Conservation (phyloP, 2,329 filamentous ascomycete genomes). For the Albophoma yamanashiensis region DNA sequence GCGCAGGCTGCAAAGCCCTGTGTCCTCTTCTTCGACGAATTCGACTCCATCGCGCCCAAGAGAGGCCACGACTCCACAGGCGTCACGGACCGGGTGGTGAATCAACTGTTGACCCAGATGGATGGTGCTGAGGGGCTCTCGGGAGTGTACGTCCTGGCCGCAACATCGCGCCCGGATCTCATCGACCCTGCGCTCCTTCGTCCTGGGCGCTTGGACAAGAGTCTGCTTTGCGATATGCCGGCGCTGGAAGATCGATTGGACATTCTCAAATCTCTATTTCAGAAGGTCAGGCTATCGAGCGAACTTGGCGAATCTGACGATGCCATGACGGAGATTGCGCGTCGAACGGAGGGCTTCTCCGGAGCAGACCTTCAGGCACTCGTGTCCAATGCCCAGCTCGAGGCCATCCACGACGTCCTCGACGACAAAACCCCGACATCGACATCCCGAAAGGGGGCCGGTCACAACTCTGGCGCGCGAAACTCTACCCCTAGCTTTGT, state of each 20-base stretch:
- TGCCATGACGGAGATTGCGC: conserved; percentile 62
- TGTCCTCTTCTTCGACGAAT: conserved; percentile 97
- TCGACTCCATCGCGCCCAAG: conserved; percentile 95
- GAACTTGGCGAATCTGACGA: conserved; percentile 48
- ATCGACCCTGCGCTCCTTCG: conserved; percentile 90
- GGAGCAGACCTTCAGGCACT: conserved; percentile 92
- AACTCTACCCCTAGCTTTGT: conserved; percentile 48
- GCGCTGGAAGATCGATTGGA: conserved; percentile 70
- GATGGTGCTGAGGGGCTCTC: conserved; percentile 92
- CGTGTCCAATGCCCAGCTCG: conserved; percentile 91
- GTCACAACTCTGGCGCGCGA: conserved; percentile 17
- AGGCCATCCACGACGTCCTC: conserved; percentile 91
- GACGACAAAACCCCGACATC: conserved; percentile 39
- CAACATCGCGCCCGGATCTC: conserved; percentile 83
- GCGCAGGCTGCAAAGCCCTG: conserved; percentile 86
- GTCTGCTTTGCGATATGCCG: conserved; percentile 83
- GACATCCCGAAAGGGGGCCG: conserved; percentile 21
- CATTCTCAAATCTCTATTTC: conserved; percentile 75
- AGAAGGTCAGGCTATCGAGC: conserved; percentile 64
- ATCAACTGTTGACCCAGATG: conserved; percentile 97
- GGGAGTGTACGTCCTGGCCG: conserved; percentile 92
- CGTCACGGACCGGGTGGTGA: conserved; percentile 97
- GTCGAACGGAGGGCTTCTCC: conserved; percentile 76
- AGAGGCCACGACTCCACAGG: conserved; percentile 94
- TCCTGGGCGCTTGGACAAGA: conserved; percentile 89